Evolutionary conservation across 306 rosid genomes (phyloP).

Genomic region (Coriaria nepalensis): DNA sequence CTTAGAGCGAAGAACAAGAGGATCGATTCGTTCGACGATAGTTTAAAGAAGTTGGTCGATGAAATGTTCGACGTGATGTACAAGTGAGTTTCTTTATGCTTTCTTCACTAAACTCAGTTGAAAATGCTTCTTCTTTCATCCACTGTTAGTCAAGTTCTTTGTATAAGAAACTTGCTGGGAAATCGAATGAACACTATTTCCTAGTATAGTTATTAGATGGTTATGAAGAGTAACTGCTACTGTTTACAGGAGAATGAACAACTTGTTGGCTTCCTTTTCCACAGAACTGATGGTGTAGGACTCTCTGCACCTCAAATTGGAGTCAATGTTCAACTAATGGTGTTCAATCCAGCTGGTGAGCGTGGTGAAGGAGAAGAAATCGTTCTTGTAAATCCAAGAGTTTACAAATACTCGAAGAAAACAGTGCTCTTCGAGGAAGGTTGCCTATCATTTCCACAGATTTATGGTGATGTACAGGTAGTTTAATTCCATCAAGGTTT

Average conservation of each 20-base stretch:
- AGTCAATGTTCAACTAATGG: constrained; percentile 82
- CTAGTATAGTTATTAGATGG: background rate
- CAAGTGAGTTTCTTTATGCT: constrained; percentile 32
- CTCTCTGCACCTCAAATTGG: constrained; percentile 97
- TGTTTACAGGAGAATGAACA: constrained; percentile 34
- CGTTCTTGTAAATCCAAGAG: constrained; percentile 84
- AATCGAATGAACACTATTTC: too few species aligned
- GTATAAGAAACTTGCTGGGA: too few species aligned
- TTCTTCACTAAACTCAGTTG: background rate
- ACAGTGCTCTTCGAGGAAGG: constrained; percentile 50
- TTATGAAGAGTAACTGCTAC: background rate
- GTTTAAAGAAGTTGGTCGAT: constrained; percentile 50
- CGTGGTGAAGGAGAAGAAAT: constrained; percentile 88
- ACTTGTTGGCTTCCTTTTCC: constrained; percentile 35
- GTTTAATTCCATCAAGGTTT: background rate
- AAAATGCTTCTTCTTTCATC: background rate
- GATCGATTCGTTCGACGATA: constrained; percentile 50
- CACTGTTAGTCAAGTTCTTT: background rate
- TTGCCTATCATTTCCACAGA: constrained; percentile 76
- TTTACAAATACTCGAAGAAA: constrained; percentile 62
- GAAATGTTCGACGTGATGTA: constrained; percentile 95
- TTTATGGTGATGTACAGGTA: constrained; percentile 67
- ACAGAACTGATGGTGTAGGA: constrained; percentile 94
- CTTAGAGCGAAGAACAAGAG: constrained; percentile 70
- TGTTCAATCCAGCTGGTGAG: constrained; percentile 74